These are phyloP conservation scores for Lyophyllum decastes DNA, from an alignment of 768 basidiomycete genomes.

Conservation along the genomic window DNA sequence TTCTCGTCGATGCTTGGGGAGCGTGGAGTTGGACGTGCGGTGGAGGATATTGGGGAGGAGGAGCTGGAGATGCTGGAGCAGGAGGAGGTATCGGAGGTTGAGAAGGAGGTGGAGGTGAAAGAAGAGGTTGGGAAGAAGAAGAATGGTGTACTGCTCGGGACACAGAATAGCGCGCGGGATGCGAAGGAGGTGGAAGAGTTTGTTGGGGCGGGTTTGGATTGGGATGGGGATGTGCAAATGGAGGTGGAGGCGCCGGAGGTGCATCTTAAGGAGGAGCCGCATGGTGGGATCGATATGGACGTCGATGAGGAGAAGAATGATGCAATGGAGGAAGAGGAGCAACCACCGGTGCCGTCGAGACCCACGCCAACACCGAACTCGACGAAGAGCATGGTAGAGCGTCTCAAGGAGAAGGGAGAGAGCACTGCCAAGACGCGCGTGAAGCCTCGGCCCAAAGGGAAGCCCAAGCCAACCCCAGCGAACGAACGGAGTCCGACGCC, in stretches of 20 bases:
- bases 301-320: slow-evolving; percentile 4
- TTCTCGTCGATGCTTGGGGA: slow-evolving; percentile 51
- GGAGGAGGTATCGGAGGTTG: slow-evolving; percentile 18
- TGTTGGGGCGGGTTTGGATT: slow-evolving; percentile 12
- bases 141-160: slow-evolving; percentile 22
- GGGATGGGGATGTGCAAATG: slow-evolving; percentile 5
- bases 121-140: slow-evolving; percentile 4
- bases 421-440: slow-evolving; percentile 22
- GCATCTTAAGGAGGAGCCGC: neutral
- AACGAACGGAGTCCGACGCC: slow-evolving; percentile 1
- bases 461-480: neutral
- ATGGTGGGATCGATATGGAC: neutral
- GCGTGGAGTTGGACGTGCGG: slow-evolving; percentile 35
- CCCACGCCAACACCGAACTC: slow-evolving; percentile 11
- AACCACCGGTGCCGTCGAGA: neutral
- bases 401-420: slow-evolving; percentile 19
- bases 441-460: slow-evolving; percentile 17
- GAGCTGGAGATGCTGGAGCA: slow-evolving; percentile 24
- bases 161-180: slow-evolving; percentile 29
- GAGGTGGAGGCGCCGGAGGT: slow-evolving; percentile 1
- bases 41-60: slow-evolving; percentile 26
- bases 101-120: slow-evolving; percentile 14
- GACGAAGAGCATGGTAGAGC: slow-evolving; percentile 15
- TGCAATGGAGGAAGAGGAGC: slow-evolving; percentile 4
- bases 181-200: slow-evolving; percentile 29